Base-by-base conservation (phyloP, 768 basidiomycete species). In the Cystobasidium onofrii region DNA sequence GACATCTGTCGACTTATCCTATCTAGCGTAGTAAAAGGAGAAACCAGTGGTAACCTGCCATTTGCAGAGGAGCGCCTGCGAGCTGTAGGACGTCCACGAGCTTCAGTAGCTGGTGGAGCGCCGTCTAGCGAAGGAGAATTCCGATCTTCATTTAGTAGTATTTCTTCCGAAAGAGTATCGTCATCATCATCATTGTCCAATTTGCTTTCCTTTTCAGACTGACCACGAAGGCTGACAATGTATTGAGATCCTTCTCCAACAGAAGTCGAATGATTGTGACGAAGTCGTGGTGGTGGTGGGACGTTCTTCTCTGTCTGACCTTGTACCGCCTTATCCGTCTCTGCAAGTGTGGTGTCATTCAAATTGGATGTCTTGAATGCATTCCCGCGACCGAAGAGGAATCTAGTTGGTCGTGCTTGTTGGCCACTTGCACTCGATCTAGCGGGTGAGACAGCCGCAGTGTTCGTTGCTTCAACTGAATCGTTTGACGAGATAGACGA, bases 181-280 rank as follows among this genome's bases (percentile, higher is more conserved):
- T n/a, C 20, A 36, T 55, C 69, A 7, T 34, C 33, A 4, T 55
- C 33, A 20, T 34, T 29, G 10, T 36, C 33, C 10, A 36, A 6
- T 10, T 52, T 52, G 12, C 18, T 52, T 17, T 23, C 20, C 29
- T 20, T 31, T 12, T 4, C 17, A 33, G 65, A 67, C 29, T 6
- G n/a, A 41, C 27, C 39, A 10, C 54, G 50, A 7, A 71, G 29
- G 15, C 25, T 71, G 52, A 71, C 69, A 25, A 71, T 36, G 29
- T 71, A 71, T 54, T 71, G 69, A 9, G 69, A 71, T n/a, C 69
- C 69, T 36, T 71, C 54, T n/a, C 69, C 69, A 23, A 71, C 69
- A 27, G 54, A 60, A 36, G 69, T 60, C 1, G 69, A 71, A 23
- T 60, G 69, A 55, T 71, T 71, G 25, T 71, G 69, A 27, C 29